Conservation (phyloP, 83 land plant genomes). For the Picea engelmannii region DNA sequence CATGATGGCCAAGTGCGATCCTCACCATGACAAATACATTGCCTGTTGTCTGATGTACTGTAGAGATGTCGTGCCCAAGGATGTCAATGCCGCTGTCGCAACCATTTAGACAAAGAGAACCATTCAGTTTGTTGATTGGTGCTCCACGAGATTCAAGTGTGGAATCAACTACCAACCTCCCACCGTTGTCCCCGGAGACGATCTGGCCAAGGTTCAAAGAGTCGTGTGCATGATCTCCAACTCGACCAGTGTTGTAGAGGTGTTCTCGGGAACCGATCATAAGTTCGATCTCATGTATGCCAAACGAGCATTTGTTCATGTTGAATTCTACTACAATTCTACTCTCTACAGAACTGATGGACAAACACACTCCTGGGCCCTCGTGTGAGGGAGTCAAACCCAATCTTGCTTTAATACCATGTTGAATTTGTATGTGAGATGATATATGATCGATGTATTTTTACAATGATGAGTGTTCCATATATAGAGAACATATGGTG, state of each 20-base stretch:
- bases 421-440: too few relatives aligned
- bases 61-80: conserved; percentile 63
- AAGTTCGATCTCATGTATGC: neutral
- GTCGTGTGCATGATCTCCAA: conserved; percentile 73
- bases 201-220: conserved; percentile 62
- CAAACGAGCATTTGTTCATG: too few relatives aligned
- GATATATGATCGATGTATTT: too few relatives aligned
- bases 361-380: too few relatives aligned
- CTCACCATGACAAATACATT: conserved; percentile 50
- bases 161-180: conserved; percentile 18
- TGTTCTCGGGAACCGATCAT: conserved; percentile 51
- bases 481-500: too few relatives aligned
- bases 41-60: conserved; percentile 66
- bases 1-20: too few relatives aligned
- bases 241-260: conserved; percentile 57
- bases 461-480: too few relatives aligned
- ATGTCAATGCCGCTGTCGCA: conserved; percentile 54
- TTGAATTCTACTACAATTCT: too few relatives aligned
- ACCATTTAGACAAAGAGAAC: conserved; percentile 30
- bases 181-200: conserved; percentile 64
- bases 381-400: too few relatives aligned
- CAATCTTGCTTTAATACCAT: too few relatives aligned
- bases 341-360: too few relatives aligned
- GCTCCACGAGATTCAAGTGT: conserved; percentile 67
- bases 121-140: conserved; percentile 26